Percentiles rank a stretch among this genome's conserved stretches.
These are phyloP conservation scores for Penicillium sp. DNA, from an alignment of 2,329 filamentous ascomycete species.

Conservation along the genomic window DNA sequence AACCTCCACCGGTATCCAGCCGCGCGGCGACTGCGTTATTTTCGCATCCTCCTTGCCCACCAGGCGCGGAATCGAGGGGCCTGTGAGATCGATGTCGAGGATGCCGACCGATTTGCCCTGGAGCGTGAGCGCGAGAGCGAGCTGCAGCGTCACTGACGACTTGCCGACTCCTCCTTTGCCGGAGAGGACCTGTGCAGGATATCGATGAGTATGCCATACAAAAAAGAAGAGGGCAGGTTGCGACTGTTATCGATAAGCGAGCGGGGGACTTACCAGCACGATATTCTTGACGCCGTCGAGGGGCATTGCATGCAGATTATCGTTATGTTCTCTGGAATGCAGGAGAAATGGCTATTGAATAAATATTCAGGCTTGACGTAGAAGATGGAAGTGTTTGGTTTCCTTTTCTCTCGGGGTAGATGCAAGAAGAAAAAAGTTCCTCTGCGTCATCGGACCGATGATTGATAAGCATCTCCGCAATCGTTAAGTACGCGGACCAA, in stretches of 20 bases:
- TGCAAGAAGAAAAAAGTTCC: slow-evolving; percentile 1
- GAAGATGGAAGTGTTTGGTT: background rate
- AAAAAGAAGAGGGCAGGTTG: slow-evolving; percentile 21
- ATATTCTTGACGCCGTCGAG: slow-evolving; percentile 42
- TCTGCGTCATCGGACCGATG: slow-evolving; percentile 15
- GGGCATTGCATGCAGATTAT: slow-evolving; percentile 29
- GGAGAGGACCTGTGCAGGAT: slow-evolving; percentile 62
- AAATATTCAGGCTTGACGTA: background rate
- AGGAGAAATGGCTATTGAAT: background rate
- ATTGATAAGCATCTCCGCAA: slow-evolving; percentile 15
- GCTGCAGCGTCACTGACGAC: slow-evolving; percentile 94
- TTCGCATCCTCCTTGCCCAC: slow-evolving; percentile 85
- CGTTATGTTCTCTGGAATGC: background rate
- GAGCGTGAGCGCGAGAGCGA: slow-evolving; percentile 82
- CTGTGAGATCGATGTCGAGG: slow-evolving; percentile 92
- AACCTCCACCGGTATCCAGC: slow-evolving; percentile 86
- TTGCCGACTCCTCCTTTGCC: slow-evolving; percentile 98
- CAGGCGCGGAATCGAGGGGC: slow-evolving; percentile 92
- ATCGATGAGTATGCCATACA: background rate
- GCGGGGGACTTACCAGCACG: slow-evolving; percentile 33
- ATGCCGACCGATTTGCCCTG: slow-evolving; percentile 88
- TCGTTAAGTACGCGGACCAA: too few species aligned
- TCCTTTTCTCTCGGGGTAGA: background rate
- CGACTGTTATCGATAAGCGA: slow-evolving; percentile 24
- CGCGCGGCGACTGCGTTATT: slow-evolving; percentile 84